Base-by-base conservation (phyloP, 2,329 filamentous ascomycete genomes). In the Paracamarosporium sp. region DNA sequence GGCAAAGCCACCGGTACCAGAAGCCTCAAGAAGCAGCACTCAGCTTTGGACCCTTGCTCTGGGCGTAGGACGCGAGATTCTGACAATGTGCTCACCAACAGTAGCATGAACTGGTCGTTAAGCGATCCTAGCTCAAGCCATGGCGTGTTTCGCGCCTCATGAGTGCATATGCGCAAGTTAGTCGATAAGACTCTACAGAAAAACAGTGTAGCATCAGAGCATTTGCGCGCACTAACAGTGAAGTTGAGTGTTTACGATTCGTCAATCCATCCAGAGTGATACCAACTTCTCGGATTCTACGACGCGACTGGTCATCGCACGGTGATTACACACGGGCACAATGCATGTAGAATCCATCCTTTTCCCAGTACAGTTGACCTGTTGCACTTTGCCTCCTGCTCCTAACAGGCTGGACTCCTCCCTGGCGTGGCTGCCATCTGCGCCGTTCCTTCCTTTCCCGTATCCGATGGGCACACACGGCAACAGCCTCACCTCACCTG, bases 101-200 rank as follows among this genome's bases (percentile, higher is more conserved):
- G 31, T 2, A n/a, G 27, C n/a, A 17, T 15, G n/a, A 51, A 33
- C 25, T 5, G 25, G 24, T 27, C 20, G 25, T n/a, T 33, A 31
- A n/a, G 36, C 36, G 36, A 33, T 38, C 48, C 8, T 51, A 33
- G 36, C 48, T 51, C 36, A 27, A 22, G 47, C 47, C 33, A 40
- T 41, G 7, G 35, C 35, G 35, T 4, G 25, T 51, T 43, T 5
- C 25, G 36, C n/a, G 48, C 36, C 36, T 22, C 36, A 24, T 51
- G 48, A 51, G 48, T 51, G 48, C 35, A 51, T 51, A 51, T 41
- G 48, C 48, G 48, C 48, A 51, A 51, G 48, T 51, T 51, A 51
- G n/a, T 11, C 24, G 47, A 50, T 12, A 28, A 28, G 11, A 13
- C 2, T 22, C 17, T n/a, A 43, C 22, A 27, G 5, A 27, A 30